phyloP scores from a whole-genome alignment of 129 eudicot species.

The Flaveria trinervia region DNA sequence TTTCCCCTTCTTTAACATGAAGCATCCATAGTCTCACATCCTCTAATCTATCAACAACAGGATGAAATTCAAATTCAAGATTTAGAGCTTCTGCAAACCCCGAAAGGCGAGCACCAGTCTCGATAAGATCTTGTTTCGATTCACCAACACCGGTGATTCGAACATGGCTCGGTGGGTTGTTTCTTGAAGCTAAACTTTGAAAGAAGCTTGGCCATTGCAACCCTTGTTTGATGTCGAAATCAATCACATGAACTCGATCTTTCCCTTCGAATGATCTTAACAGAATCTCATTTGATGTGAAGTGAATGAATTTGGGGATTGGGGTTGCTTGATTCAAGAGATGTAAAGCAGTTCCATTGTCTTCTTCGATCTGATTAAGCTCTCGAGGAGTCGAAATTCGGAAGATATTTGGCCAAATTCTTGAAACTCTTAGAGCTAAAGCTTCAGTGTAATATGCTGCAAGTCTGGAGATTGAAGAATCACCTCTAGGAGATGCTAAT shows the following conservation, averaged over 20 bases:
- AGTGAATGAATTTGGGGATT: constrained; percentile 74
- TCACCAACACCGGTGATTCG: constrained; percentile 88
- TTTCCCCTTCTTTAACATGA: constrained; percentile 84
- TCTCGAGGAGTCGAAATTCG: constrained; percentile 58
- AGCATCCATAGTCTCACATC: constrained; percentile 98
- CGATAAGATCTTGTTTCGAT: constrained; percentile 82
- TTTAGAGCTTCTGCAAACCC: constrained; percentile 68
- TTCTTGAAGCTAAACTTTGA: constrained; percentile 76
- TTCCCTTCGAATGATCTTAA: constrained; percentile 77
- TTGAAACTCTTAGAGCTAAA: constrained; percentile 63
- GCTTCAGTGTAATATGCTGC: constrained; percentile 86
- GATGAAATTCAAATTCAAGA: constrained; percentile 80
- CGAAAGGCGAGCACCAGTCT: constrained; percentile 77
- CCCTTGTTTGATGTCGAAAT: constrained; percentile 91
- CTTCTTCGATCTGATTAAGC: constrained; percentile 62
- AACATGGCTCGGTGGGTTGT: constrained; percentile 76
- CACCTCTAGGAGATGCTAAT: constrained; percentile 78
- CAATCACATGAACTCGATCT: constrained; percentile 79
- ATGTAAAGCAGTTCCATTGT: constrained; percentile 56
- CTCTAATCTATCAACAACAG: constrained; percentile 85
- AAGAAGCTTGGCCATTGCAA: constrained; percentile 91
- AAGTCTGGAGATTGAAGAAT: constrained; percentile 62
- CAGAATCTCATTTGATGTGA: constrained; percentile 88
- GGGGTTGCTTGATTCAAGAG: constrained; percentile 83
- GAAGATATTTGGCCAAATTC: constrained; percentile 80